These are phyloP conservation scores for Colletotrichum scovillei DNA, from an alignment of 2,329 filamentous ascomycete genomes.

Conservation along the genomic window DNA sequence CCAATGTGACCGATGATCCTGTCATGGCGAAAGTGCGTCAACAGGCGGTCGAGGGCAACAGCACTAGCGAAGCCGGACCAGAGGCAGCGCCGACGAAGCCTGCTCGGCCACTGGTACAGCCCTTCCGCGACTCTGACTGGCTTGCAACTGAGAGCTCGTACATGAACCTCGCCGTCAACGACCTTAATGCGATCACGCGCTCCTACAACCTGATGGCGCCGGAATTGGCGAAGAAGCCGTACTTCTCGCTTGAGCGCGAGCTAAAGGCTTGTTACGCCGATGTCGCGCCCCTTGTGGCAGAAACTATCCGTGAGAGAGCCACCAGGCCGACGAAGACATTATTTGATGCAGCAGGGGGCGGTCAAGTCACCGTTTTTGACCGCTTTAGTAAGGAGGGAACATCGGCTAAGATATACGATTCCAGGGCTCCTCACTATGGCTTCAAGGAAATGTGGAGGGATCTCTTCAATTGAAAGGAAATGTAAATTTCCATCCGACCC, in stretches of 20 bases:
- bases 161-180: constrained; percentile 78
- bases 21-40: constrained; percentile 59
- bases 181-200: constrained; percentile 83
- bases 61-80: not conserved
- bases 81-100: constrained; percentile 6
- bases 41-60: constrained; percentile 29
- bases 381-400: constrained; percentile 63
- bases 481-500: not conserved
- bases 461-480: constrained; percentile 61
- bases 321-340: constrained; percentile 49
- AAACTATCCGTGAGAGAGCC: constrained; percentile 78
- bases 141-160: constrained; percentile 79
- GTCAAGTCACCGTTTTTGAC: constrained; percentile 67
- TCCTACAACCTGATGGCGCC: constrained; percentile 97
- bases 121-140: constrained; percentile 85
- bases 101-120: constrained; percentile 55
- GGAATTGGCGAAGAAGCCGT: constrained; percentile 91
- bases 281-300: constrained; percentile 80
- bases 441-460: constrained; percentile 92
- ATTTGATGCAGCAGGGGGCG: constrained; percentile 45
- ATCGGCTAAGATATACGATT: constrained; percentile 77
- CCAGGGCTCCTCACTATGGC: constrained; percentile 81
- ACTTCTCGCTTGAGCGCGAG: constrained; percentile 86
- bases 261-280: constrained; percentile 85
- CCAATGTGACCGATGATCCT: constrained; percentile 59